Evolutionary conservation across 2,329 filamentous ascomycete genomes (phyloP), one percentile per base, ranked within the genome.

Genomic region (Hirsutella minnesotensis): DNA sequence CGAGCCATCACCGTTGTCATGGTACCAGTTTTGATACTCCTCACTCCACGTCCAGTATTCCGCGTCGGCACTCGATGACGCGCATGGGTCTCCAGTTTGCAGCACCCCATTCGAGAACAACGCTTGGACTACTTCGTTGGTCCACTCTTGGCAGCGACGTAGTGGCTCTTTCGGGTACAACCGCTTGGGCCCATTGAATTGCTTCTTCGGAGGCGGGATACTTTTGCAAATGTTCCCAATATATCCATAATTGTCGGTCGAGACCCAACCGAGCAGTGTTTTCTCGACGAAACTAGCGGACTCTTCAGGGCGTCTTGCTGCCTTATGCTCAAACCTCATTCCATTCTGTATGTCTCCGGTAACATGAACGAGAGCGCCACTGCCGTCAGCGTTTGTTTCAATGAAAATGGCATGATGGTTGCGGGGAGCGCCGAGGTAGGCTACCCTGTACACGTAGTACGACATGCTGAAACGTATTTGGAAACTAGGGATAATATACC

Each of bases 141-240:
- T 53, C 57, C 56, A 60, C 45, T 61, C 56, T 44, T 59, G 55
- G 40, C 56, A 60, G 20, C 53, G 48, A 42, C 27, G 41, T 9
- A 49, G 27, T 3, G 46, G 41, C 37, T 45, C 35, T 19, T 43
- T 37, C 9, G 54, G 56, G 46, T 50, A 55, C n/a, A 61, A 43
- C 38, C 51, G 41, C 18, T 42, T 51, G 3, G 50, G 21, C 19
- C 55, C 53, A 3, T 58, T 39, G 35, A 58, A 60, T 40, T 60
- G 56, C 46, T 59, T 60, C 42, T 53, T 52, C 9, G 56, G 55
- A 31, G 51, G 46, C 24, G 48, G 47, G 3, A 56, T 47, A 4
- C 13, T 38, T 31, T 48, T 37, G 42, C 54, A 56, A 30, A 54
- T 44, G 13, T 39, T 35, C 35, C 49, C 22, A 30, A 58, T 45